A percentile compares a stretch with the other conserved stretches of the same genome.
Conservation (phyloP, 139 green algal species). For the Chlorella sorokiniana region DNA sequence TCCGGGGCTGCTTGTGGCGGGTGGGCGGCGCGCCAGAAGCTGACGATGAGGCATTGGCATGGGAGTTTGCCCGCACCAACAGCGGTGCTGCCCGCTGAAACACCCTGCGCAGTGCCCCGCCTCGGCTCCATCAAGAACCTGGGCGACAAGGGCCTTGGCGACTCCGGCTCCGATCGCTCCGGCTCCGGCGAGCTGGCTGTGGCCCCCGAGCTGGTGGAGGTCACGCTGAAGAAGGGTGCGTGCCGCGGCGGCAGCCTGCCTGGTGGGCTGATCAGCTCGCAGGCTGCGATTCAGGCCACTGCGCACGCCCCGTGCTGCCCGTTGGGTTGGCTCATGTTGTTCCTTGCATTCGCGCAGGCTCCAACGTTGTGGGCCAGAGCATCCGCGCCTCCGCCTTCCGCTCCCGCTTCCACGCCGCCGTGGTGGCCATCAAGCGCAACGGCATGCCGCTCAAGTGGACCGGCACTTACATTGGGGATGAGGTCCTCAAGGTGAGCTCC, state of each 20-base stretch:
- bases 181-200: not conserved
- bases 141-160: not conserved
- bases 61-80: no score
- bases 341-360: not conserved
- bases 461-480: slow-evolving; percentile 62
- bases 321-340: not conserved
- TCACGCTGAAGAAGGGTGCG: slow-evolving; percentile 36
- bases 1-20: not conserved
- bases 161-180: not conserved
- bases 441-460: slow-evolving; percentile 36
- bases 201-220: slow-evolving; percentile 37
- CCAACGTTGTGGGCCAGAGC: slow-evolving; percentile 42
- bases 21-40: no score
- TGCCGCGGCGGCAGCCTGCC: not conserved
- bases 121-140: not conserved
- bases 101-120: not conserved
- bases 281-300: not conserved
- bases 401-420: slow-evolving; percentile 64
- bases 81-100: no score
- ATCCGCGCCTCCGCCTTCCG: slow-evolving; percentile 63
- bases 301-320: not conserved
- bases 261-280: not conserved
- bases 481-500: slow-evolving; percentile 48
- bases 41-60: no score
- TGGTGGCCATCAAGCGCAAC: slow-evolving; percentile 74